Conservation (phyloP, 345 rosid genomes). For the Eucalyptus caleyi region DNA sequence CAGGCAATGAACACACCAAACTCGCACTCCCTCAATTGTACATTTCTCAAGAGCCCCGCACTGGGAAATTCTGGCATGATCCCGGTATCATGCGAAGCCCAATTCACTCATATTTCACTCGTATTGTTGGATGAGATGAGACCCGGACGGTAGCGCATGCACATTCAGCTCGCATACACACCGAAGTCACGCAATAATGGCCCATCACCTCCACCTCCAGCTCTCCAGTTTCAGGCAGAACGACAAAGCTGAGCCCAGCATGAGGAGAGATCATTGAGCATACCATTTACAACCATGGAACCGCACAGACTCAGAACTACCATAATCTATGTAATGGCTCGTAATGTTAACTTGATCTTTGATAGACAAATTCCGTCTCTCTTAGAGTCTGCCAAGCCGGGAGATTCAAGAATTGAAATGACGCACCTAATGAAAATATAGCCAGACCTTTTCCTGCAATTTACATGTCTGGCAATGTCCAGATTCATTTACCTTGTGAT, state of each 20-base stretch:
- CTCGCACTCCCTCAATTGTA: neutral
- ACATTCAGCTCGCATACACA: neutral
- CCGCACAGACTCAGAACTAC: neutral
- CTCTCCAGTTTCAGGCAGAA: neutral
- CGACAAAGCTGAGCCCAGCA: neutral
- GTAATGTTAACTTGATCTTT: neutral
- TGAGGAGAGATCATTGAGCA: neutral
- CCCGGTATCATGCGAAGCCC: neutral
- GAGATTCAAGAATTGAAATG: neutral
- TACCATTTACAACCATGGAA: neutral
- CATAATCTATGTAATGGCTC: neutral
- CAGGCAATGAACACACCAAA: neutral
- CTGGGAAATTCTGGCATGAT: neutral
- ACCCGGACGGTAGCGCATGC: neutral
- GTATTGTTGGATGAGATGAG: neutral
- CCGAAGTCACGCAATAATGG: neutral
- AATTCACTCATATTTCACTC: neutral
- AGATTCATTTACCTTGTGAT: neutral
- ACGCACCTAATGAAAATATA: neutral
- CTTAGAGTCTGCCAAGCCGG: neutral
- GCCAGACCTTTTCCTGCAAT: neutral
- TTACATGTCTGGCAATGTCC: neutral
- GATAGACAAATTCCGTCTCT: neutral
- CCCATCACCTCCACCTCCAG: neutral
- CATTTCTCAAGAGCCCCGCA: neutral